Conservation (phyloP, 768 basidiomycete species). For the Hypholoma fasciculare region DNA sequence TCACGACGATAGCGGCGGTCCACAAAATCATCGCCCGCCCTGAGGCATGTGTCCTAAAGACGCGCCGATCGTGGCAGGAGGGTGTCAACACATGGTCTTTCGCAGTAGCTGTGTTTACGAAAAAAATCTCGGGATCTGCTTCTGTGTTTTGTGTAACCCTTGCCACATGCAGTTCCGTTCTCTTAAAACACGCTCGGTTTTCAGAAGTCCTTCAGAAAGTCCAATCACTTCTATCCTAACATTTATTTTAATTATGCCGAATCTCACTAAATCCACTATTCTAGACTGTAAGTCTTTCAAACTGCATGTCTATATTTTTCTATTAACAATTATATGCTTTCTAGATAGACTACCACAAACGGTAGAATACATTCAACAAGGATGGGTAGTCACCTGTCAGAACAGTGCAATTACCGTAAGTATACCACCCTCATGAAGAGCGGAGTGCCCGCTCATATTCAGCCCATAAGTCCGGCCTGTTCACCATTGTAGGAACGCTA, state of each 20-base stretch:
- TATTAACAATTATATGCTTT: background rate
- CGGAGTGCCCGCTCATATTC: background rate
- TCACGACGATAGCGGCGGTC: too few species aligned
- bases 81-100: too few species aligned
- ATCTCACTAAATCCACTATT: constrained; percentile 6
- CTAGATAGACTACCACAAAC: constrained; percentile 23
- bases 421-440: background rate
- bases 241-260: background rate
- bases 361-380: constrained; percentile 23
- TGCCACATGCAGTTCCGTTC: too few species aligned
- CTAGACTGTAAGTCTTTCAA: constrained; percentile 16
- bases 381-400: constrained; percentile 21
- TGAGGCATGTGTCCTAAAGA: too few species aligned
- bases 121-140: background rate
- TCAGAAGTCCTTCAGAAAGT: background rate
- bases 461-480: constrained; percentile 16
- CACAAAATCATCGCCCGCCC: too few species aligned
- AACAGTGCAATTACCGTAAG: constrained; percentile 20
- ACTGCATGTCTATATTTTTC: background rate
- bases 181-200: too few species aligned
- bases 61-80: too few species aligned
- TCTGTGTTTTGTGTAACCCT: too few species aligned
- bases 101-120: background rate
- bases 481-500: constrained; percentile 18
- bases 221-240: background rate